Base-by-base conservation (phyloP, 192 early-diverging fungal genomes). In the Coemansia sp. region DNA sequence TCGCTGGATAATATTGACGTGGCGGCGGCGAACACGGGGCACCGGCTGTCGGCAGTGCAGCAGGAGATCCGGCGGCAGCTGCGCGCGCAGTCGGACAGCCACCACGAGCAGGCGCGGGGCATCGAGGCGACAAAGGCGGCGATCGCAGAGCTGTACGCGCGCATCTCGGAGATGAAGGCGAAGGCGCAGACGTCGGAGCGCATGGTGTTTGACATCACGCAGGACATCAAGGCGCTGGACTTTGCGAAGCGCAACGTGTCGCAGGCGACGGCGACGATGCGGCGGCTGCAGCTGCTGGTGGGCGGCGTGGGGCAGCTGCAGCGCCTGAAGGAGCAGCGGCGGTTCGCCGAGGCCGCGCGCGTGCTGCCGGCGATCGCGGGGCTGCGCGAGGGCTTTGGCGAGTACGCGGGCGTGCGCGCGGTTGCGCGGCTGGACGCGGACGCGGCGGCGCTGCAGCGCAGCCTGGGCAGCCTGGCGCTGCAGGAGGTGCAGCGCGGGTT, bases 181-280 rank as follows among this genome's bases (percentile, higher is more conserved):
- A 91, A 93, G 67, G 92, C 97, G 16, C 80, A 85, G 0, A 83
- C 86, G 38, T 93, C 94, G 0, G 95, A 97, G 50, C 73, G 84
- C 14, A 89, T 89, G 83, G 95, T 99, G 0, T 86, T 91, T 16
- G 93, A 96, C 44, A 99, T 99, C 44, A 98, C 97, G 11, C 84
- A 89, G 54, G 97, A 99, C 61, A 97, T 99, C 61, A 94, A 94
- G 61, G 83, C 88, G 9, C 81, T 99, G 38, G 97, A 99, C 69
- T 88, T 87, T 61, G 92, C 95, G 32, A 99, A 99, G 70, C 86
- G 89, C 53, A 95, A 98, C 62, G 72, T 99, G 42, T 89, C 90
- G 4, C 62, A 73, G 24, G 88, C 94, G 2, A 90, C 94, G 11
- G 89, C 89, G 0, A 85, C 89, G 4, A 77, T 96, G 48, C 89